A percentile compares a stretch with the other conserved stretches of the same genome.
Conservation (phyloP, 2,329 filamentous ascomycete species). For the Pseudogymnoascus sp. region DNA sequence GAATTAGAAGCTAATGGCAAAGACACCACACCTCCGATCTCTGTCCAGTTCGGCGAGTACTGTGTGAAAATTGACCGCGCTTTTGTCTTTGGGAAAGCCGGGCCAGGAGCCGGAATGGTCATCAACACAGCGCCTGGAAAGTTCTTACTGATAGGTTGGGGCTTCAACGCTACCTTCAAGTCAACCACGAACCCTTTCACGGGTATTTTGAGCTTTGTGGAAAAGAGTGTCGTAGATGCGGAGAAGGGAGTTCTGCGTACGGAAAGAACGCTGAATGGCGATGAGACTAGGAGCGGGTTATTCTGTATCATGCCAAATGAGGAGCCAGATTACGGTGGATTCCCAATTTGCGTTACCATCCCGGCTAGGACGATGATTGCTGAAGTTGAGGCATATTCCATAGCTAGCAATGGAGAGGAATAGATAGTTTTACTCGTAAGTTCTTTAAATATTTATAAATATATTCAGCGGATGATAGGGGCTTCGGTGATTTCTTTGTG, state of each 20-base stretch:
- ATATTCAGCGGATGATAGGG: no score
- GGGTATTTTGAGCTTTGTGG: slow-evolving; percentile 33
- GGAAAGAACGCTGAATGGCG: slow-evolving; percentile 33
- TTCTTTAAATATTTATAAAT: no score
- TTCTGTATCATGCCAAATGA: slow-evolving; percentile 48
- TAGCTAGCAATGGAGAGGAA: slow-evolving; percentile 13
- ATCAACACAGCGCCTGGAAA: slow-evolving; percentile 31
- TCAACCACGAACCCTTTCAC: slow-evolving; percentile 6
- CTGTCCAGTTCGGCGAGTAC: slow-evolving; percentile 21
- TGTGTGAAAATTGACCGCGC: slow-evolving; percentile 33
- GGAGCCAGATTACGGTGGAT: slow-evolving; percentile 47
- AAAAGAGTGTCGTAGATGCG: slow-evolving; percentile 32
- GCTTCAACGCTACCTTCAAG: slow-evolving; percentile 32
- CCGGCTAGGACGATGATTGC: slow-evolving; percentile 42
- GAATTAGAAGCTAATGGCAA: slow-evolving; percentile 25
- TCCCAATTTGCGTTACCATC: slow-evolving; percentile 46
- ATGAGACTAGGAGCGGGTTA: slow-evolving; percentile 39
- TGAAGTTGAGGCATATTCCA: slow-evolving; percentile 32
- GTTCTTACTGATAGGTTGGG: slow-evolving; percentile 38
- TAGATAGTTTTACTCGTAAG: neutral
- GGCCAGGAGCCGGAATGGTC: slow-evolving; percentile 35
- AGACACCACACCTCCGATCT: slow-evolving; percentile 21
- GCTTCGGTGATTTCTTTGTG: neutral
- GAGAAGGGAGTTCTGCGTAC: slow-evolving; percentile 31
- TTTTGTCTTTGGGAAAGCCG: slow-evolving; percentile 38